A percentile compares a stretch with the other conserved stretches of the same genome.
Conservation (phyloP, 768 basidiomycete genomes). For the Tricholoma furcatifolium region DNA sequence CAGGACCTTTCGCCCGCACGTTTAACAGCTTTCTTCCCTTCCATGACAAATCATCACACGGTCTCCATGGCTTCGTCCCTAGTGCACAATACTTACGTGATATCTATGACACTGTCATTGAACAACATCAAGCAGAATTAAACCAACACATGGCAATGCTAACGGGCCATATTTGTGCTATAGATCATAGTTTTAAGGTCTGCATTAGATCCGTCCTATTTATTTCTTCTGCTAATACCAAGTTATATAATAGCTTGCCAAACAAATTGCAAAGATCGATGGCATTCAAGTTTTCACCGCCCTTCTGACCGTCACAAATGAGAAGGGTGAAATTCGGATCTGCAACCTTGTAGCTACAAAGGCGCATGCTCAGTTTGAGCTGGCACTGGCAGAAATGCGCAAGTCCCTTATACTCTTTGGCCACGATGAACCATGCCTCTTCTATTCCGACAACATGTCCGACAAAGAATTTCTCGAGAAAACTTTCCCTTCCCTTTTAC, state of each 20-base stretch:
- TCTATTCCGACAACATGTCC: conserved; percentile 30
- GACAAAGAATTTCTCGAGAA: conserved; percentile 20
- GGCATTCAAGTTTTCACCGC: too few relatives aligned
- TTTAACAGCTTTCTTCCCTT: conserved; percentile 2
- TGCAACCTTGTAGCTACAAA: conserved; percentile 28
- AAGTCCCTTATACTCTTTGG: conserved; percentile 26
- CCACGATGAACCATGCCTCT: conserved; percentile 17
- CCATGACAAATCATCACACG: conserved; percentile 5
- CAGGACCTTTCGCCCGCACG: not conserved
- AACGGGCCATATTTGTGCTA: conserved; percentile 13
- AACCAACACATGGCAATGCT: conserved; percentile 27
- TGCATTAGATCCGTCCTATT: too few relatives aligned
- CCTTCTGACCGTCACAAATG: conserved; percentile 26
- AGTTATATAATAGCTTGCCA: too few relatives aligned
- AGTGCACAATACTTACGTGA: conserved; percentile 18
- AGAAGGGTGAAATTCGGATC: conserved; percentile 22
- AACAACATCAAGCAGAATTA: conserved; percentile 16
- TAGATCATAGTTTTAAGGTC: conserved; percentile 29
- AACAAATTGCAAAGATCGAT: too few relatives aligned
- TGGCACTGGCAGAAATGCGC: conserved; percentile 20
- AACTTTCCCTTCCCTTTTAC: conserved; percentile 13
- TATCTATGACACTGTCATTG: conserved; percentile 25
- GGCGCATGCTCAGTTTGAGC: conserved; percentile 27
- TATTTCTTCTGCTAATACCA: too few relatives aligned
- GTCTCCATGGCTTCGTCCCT: conserved; percentile 22